Conservation (phyloP, 176 grass and related monocot genomes). For the Aegilops sharonensis region DNA sequence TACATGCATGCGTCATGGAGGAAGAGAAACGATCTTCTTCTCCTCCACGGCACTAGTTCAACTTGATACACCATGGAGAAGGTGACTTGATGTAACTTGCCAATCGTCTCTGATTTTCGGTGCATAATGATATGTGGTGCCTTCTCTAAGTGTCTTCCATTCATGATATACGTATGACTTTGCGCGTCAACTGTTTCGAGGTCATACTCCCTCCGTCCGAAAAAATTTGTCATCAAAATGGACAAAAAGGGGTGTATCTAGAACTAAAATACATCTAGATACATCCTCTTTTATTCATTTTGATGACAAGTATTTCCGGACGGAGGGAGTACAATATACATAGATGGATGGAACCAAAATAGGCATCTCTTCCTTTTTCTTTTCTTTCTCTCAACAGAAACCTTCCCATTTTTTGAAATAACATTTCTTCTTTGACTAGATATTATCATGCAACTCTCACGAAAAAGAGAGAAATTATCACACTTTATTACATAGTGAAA, state of each 20-base stretch:
- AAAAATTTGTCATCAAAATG: no score
- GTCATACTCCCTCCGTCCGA: no score
- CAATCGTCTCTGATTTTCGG: not conserved
- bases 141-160: not conserved
- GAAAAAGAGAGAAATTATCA: not conserved
- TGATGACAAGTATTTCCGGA: no score
- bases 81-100: not conserved
- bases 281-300: no score
- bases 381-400: not conserved
- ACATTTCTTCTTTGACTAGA: not conserved
- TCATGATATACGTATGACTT: not conserved
- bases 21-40: no score
- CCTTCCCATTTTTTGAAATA: not conserved
- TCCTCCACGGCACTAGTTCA: no score
- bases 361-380: not conserved
- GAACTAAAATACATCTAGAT: no score
- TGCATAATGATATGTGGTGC: not conserved
- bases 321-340: conserved; percentile 18
- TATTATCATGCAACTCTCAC: not conserved
- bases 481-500: no score
- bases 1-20: not conserved
- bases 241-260: no score
- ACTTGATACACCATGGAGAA: no score
- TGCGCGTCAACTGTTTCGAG: not conserved
- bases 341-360: not conserved